phyloP scores from a whole-genome alignment of 306 rosid genomes.

The Rosa lucieae region DNA sequence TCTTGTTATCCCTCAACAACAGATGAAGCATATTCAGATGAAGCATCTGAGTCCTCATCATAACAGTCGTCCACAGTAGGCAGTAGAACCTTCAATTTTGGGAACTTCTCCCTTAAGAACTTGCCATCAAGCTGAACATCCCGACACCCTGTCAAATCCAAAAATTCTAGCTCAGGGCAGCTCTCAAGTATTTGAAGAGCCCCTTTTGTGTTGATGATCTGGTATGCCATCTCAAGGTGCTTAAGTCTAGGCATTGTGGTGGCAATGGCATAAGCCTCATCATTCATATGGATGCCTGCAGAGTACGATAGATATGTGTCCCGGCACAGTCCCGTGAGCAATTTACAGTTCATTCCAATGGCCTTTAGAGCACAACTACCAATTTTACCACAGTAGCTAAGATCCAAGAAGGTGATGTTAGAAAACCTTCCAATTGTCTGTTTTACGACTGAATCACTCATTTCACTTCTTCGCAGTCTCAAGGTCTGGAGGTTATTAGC shows the following conservation, averaged over 20 bases:
- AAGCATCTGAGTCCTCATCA: constrained; percentile 60
- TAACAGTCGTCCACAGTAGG: constrained; percentile 56
- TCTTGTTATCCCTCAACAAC: too few relatives aligned
- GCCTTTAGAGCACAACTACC: constrained; percentile 58
- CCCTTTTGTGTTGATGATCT: constrained; percentile 55
- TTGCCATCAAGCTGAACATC: constrained; percentile 63
- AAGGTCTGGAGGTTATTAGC: constrained; percentile 76
- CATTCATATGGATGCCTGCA: constrained; percentile 69
- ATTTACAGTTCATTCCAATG: constrained; percentile 86
- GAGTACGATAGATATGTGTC: constrained; percentile 85
- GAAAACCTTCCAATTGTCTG: constrained; percentile 66
- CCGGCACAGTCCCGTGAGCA: constrained; percentile 67
- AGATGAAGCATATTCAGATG: too few relatives aligned
- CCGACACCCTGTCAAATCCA: constrained; percentile 95
- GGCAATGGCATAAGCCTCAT: constrained; percentile 81
- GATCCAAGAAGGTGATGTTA: constrained; percentile 72
- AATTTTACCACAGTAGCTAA: constrained; percentile 84
- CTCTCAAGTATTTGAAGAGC: constrained; percentile 55
- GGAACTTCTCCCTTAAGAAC: constrained; percentile 52
- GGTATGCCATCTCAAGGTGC: constrained; percentile 94
- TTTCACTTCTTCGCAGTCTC: constrained; percentile 63
- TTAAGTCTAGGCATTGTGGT: constrained; percentile 91
- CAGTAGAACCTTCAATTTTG: constrained; percentile 69
- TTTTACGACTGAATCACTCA: constrained; percentile 61
- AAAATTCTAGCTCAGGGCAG: constrained; percentile 67